Evolutionary conservation across 495 filamentous ascomycete genomes (phyloP).

Genomic region (Symbiotaphrina buchneri): DNA sequence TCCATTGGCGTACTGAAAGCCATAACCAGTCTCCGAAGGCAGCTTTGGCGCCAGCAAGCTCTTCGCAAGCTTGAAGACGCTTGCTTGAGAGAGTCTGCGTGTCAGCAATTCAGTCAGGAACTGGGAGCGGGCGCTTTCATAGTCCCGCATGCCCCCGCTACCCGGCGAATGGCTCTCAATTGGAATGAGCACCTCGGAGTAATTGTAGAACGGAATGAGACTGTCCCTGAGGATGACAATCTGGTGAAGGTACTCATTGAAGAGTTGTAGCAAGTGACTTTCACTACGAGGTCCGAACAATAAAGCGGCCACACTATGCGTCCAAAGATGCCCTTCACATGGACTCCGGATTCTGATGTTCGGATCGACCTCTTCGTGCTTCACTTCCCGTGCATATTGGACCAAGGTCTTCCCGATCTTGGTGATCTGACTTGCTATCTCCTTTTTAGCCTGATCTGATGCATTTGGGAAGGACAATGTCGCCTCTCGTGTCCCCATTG

Average conservation of each 20-base stretch:
- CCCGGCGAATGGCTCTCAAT: constrained; percentile 5
- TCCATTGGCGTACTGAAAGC: constrained; percentile 14
- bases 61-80: constrained; percentile 9
- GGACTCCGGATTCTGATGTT: constrained; percentile 10
- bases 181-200: constrained; percentile 11
- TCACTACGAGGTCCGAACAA: constrained; percentile 12
- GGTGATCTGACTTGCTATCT: constrained; percentile 11
- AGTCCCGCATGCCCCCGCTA: constrained; percentile 9
- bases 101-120: constrained; percentile 12
- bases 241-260: constrained; percentile 16
- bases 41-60: constrained; percentile 9
- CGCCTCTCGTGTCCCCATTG: constrained; percentile 12
- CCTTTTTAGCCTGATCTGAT: constrained; percentile 9
- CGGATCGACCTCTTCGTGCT: constrained; percentile 5
- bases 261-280: constrained; percentile 13
- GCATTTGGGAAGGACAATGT: constrained; percentile 7
- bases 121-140: constrained; percentile 8
- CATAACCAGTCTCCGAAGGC: constrained; percentile 8
- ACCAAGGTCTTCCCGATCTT: constrained; percentile 11
- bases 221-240: constrained; percentile 15
- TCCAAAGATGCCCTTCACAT: constrained; percentile 14
- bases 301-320: constrained; percentile 9
- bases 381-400: constrained; percentile 9
- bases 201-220: constrained; percentile 15
- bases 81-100: constrained; percentile 7